These are phyloP conservation scores for Globisporangium spiculum DNA, from an alignment of 352 stramenopile species.

Conservation along the genomic window DNA sequence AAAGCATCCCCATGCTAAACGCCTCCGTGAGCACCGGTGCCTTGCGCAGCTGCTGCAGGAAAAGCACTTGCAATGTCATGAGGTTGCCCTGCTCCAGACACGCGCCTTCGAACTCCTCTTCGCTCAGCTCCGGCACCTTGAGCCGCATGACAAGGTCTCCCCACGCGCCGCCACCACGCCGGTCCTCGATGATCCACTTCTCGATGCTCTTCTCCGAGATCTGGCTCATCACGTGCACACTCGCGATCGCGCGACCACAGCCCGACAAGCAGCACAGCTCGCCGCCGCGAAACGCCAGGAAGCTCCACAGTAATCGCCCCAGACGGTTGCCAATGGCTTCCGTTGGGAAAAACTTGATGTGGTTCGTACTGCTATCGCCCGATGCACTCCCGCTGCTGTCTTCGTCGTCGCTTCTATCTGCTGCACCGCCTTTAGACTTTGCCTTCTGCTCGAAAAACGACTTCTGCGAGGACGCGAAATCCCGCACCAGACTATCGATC, in stretches of 20 bases:
- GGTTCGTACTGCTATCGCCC: background rate
- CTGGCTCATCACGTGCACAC: slow-evolving; percentile 79
- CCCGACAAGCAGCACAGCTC: slow-evolving; percentile 68
- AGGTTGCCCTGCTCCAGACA: slow-evolving; percentile 74
- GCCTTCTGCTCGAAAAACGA: slow-evolving; percentile 21
- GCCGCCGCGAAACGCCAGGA: slow-evolving; percentile 76
- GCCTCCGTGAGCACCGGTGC: slow-evolving; percentile 64
- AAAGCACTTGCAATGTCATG: slow-evolving; percentile 76
- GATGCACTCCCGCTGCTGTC: slow-evolving; percentile 5
- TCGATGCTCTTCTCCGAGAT: slow-evolving; percentile 82
- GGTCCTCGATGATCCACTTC: slow-evolving; percentile 83
- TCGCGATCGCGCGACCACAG: slow-evolving; percentile 75
- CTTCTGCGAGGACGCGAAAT: slow-evolving; percentile 73
- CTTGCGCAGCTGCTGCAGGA: slow-evolving; percentile 65
- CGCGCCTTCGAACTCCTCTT: slow-evolving; percentile 72
- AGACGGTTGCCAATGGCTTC: slow-evolving; percentile 59
- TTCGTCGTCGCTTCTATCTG: slow-evolving; percentile 22
- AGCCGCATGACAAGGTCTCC: slow-evolving; percentile 52
- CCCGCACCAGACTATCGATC: slow-evolving; percentile 71
- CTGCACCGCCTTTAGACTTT: slow-evolving; percentile 10
- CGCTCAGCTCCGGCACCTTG: slow-evolving; percentile 75
- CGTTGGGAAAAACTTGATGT: slow-evolving; percentile 22
- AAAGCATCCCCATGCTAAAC: slow-evolving; percentile 65
- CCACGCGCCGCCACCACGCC: slow-evolving; percentile 57
- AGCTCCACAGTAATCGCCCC: slow-evolving; percentile 75